Base-by-base conservation (phyloP, 495 filamentous ascomycete genomes). In the Friedmanniomyces endolithicus region DNA sequence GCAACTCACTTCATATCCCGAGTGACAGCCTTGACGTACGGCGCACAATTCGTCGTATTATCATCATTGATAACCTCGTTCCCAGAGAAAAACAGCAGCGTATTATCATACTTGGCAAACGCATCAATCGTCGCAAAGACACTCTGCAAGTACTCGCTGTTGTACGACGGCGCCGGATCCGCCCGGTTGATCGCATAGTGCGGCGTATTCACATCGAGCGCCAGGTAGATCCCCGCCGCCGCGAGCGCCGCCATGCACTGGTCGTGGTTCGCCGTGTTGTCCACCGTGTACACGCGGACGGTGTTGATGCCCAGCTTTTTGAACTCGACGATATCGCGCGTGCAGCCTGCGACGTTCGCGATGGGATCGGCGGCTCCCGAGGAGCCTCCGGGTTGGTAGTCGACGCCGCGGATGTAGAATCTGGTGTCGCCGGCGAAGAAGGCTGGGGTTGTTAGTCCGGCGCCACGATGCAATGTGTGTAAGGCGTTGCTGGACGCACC, bases 1-100 rank as follows among this genome's bases (percentile, higher is more conserved):
- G 9, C 9, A 3, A 41, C 37, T 41, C 37, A 41, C 66, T 85
- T 86, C 72, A 95, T 87, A 67, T 97, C 90, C 68, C 90, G 81
- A 35, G 87, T 95, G 37, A 87, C 83, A 24, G 90, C 90, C 76
- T 97, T 96, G 70, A 97, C 86, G 64, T 88, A 90, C 16, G 87
- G 85, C 11, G 90, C 90, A 43, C 80, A 73, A 51, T 72, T 67
- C 48, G 87, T 88, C 2, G 85, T 90, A 6, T 75, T 74, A 56
- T 81, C 78, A 57, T 85, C 81, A 73, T 97, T 94, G 76, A 95
- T 88, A 59, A 95, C 89, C 72, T 97, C 90, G 68, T 97, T 96
- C 37, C 87, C 90, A 17, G 90, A 94, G 76, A 95, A 95, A 81
- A 96, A 96, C 48, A 87, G 85, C 45, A 95, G 74, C 12, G 85